Percentiles rank a stretch among this genome's conserved stretches.
These are phyloP conservation scores for Salix purpurea DNA, from an alignment of 345 rosid species.

Conservation along the genomic window DNA sequence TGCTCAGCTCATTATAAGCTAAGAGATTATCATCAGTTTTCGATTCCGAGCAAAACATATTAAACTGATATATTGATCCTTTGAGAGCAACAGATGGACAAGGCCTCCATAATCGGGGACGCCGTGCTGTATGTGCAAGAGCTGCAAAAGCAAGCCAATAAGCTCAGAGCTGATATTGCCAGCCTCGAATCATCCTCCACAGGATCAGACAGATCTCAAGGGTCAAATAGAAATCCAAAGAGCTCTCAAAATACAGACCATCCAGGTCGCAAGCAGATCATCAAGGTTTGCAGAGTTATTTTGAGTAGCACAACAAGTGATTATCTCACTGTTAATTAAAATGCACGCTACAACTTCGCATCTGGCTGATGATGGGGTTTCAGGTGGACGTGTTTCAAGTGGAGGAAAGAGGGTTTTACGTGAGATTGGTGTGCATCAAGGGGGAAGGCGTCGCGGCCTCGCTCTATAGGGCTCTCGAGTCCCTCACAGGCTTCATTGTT, in stretches of 20 bases:
- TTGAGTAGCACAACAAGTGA: background rate
- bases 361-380: background rate
- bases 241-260: conserved; percentile 23
- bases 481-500: conserved; percentile 55
- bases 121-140: conserved; percentile 72
- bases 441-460: conserved; percentile 60
- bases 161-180: conserved; percentile 61
- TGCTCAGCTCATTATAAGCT: too few species aligned
- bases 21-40: too few species aligned
- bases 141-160: conserved; percentile 59
- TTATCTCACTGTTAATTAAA: too few species aligned
- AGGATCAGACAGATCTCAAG: conserved; percentile 23
- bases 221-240: conserved; percentile 16
- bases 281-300: conserved; percentile 38
- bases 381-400: conserved; percentile 74
- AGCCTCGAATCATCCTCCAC: conserved; percentile 55
- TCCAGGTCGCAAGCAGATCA: conserved; percentile 42
- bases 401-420: conserved; percentile 64
- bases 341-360: too few species aligned
- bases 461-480: conserved; percentile 71
- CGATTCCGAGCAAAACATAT: too few species aligned
- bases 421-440: conserved; percentile 51
- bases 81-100: conserved; percentile 62
- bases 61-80: too few species aligned
- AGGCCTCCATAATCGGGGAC: conserved; percentile 89